These are phyloP conservation scores for Aspergillus incahuasiensis DNA, from an alignment of 495 filamentous ascomycete genomes.

Conservation along the genomic window DNA sequence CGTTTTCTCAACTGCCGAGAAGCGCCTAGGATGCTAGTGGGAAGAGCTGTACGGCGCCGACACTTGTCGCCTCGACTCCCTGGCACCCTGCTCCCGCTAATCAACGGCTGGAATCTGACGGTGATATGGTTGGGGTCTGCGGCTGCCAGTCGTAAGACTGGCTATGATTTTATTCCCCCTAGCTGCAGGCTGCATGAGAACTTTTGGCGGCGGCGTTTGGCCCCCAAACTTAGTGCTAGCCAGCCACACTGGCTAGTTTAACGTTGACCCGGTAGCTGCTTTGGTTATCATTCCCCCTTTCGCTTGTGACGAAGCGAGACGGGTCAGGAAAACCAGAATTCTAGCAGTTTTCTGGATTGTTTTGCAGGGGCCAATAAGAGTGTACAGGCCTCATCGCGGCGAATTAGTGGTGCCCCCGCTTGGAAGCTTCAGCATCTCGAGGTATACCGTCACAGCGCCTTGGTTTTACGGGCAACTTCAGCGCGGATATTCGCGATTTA, in stretches of 20 bases:
- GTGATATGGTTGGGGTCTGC: neutral
- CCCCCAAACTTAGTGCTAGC: slow-evolving; percentile 14
- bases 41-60: neutral
- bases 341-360: slow-evolving; percentile 14
- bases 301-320: neutral
- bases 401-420: neutral
- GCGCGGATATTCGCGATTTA: neutral
- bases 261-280: slow-evolving; percentile 8
- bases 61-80: slow-evolving; percentile 1
- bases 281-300: slow-evolving; percentile 11
- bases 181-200: slow-evolving; percentile 9
- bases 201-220: slow-evolving; percentile 7
- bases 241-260: slow-evolving; percentile 14
- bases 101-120: slow-evolving; percentile 3
- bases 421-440: neutral
- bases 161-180: slow-evolving; percentile 1
- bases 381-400: neutral
- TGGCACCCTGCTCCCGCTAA: neutral
- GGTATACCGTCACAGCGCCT: neutral
- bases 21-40: slow-evolving; percentile 1
- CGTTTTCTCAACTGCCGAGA: neutral
- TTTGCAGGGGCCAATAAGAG: neutral
- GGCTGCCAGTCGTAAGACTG: neutral
- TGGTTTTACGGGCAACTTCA: neutral
- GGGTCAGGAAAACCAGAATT: neutral